These are phyloP conservation scores for Botrytis galanthina DNA, from an alignment of 2,329 filamentous ascomycete genomes.

Conservation along the genomic window DNA sequence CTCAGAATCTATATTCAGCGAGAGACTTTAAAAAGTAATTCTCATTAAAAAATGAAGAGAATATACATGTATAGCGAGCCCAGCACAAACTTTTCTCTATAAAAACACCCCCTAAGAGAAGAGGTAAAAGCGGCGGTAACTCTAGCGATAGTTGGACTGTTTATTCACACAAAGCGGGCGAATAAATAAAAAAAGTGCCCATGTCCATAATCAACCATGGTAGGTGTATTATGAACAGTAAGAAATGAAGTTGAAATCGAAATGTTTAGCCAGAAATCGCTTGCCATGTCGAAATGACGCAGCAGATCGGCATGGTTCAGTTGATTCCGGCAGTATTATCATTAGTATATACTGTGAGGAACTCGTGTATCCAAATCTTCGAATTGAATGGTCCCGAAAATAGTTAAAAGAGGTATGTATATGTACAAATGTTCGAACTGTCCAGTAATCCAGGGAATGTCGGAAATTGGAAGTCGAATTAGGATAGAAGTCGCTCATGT, in stretches of 20 bases:
- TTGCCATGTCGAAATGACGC: constrained; percentile 14
- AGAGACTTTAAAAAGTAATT: constrained; percentile 23
- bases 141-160: constrained; percentile 37
- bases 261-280: constrained; percentile 19
- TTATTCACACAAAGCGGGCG: constrained; percentile 25
- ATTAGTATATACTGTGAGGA: constrained; percentile 33
- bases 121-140: constrained; percentile 33
- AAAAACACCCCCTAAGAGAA: constrained; percentile 21
- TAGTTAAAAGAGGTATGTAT: constrained; percentile 27
- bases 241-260: constrained; percentile 27
- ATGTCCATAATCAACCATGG: neutral
- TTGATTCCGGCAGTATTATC: constrained; percentile 28
- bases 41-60: constrained; percentile 20
- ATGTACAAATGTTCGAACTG: constrained; percentile 33
- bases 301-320: constrained; percentile 13
- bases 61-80: constrained; percentile 35
- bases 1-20: constrained; percentile 31
- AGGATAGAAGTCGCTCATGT: constrained; percentile 35
- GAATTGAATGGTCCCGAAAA: constrained; percentile 23
- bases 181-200: constrained; percentile 16
- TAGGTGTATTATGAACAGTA: constrained; percentile 17
- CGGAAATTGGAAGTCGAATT: constrained; percentile 25
- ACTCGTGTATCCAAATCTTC: constrained; percentile 22
- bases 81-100: constrained; percentile 31
- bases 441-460: constrained; percentile 15